phyloP scores from a whole-genome alignment of 2,329 filamentous ascomycete species.

The Fusarium sp. region DNA sequence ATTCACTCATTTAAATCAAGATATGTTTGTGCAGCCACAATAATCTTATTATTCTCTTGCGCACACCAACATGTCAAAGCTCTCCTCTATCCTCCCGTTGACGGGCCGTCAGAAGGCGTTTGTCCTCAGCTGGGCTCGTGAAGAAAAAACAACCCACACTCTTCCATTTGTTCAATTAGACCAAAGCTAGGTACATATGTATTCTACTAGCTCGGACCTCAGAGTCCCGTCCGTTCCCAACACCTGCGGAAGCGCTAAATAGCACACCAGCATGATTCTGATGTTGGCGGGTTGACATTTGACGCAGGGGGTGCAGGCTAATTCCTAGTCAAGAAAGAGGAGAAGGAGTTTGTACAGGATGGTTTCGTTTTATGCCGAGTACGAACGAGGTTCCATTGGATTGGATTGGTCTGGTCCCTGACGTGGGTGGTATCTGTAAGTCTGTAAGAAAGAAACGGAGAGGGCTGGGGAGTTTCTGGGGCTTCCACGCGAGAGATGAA shows the following conservation, averaged over 20 bases:
- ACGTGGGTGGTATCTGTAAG: no score
- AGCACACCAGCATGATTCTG: conserved; percentile 23
- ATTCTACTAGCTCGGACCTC: conserved; percentile 15
- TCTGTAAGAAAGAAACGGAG: not conserved
- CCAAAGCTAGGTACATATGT: not conserved
- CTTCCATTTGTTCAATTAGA: conserved; percentile 8
- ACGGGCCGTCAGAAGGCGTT: conserved; percentile 17
- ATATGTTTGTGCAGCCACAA: not conserved
- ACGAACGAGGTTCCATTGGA: conserved; percentile 18
- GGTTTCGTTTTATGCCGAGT: conserved; percentile 14
- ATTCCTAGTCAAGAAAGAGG: conserved; percentile 15
- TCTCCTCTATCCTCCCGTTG: conserved; percentile 21
- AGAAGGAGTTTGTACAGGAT: not conserved
- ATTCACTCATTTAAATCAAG: not conserved
- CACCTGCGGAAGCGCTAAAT: conserved; percentile 28
- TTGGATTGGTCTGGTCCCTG: no score
- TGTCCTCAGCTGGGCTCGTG: not conserved
- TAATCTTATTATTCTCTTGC: not conserved
- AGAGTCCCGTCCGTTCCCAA: conserved; percentile 14
- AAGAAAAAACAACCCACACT: conserved; percentile 5
- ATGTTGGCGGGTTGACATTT: conserved; percentile 43
- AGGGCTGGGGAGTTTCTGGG: conserved; percentile 18
- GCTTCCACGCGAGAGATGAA: conserved; percentile 11
- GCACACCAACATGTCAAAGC: conserved; percentile 18
- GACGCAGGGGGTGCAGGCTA: conserved; percentile 40